A percentile compares a stretch with the other conserved stretches of the same genome.
Conservation (phyloP, 148 eudicot species). For the Fallopia convolvulus region DNA sequence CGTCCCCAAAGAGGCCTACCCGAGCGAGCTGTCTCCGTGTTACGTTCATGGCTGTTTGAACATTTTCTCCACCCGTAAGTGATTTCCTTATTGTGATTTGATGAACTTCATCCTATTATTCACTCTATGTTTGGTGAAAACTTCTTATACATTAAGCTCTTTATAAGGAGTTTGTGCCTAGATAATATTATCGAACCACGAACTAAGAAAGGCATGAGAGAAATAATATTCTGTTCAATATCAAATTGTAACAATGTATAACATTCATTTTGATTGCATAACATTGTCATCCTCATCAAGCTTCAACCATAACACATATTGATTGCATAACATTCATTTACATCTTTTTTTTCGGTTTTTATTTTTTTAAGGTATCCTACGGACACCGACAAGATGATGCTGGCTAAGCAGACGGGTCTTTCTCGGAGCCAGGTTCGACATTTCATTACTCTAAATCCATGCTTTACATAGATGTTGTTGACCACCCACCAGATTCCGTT, state of each 20-base stretch:
- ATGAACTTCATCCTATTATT: background rate
- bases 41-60: constrained; percentile 74
- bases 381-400: constrained; percentile 65
- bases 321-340: background rate
- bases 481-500: too few relatives aligned
- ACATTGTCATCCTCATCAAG: too few relatives aligned
- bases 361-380: constrained; percentile 45
- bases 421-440: constrained; percentile 57
- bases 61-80: constrained; percentile 80
- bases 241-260: too few relatives aligned
- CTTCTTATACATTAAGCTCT: background rate
- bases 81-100: background rate
- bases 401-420: constrained; percentile 71
- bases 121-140: background rate
- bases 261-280: background rate
- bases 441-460: background rate
- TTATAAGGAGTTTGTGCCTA: background rate
- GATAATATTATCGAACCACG: too few relatives aligned
- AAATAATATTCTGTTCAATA: too few relatives aligned
- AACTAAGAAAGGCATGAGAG: too few relatives aligned
- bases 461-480: too few relatives aligned
- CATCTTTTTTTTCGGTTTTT: too few relatives aligned
- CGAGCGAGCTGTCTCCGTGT: constrained; percentile 56
- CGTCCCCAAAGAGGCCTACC: constrained; percentile 80
- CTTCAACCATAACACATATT: too few relatives aligned